Evolutionary conservation across 495 filamentous ascomycete species (phyloP), one percentile per base, ranked within the genome.

Genomic region (Letharia lupina): DNA sequence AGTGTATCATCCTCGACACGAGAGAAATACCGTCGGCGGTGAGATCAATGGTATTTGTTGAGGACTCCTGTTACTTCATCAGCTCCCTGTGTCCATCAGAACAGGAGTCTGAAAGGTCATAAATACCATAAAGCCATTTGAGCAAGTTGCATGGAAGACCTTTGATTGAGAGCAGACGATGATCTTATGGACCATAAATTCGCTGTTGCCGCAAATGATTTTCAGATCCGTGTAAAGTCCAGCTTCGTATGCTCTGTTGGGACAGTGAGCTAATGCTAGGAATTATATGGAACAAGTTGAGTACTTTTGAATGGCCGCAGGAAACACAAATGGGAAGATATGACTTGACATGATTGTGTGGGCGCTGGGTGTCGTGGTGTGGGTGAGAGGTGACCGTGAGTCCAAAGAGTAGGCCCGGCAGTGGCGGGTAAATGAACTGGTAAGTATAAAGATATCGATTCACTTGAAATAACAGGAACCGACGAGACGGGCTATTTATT

Each of bases 111-210:
- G 7, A 13, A 23, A 37, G 8, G 9, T 37, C 1, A 20, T 18
- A 37, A 16, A 2, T 37, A 35, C 54, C 3, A 1, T 28, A 13
- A 61, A 61, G 18, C 64, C 58, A 8, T 2, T 40, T 16, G 28
- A 23, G 64, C 64, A 66, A 16, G n/a, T 41, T 5, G 23, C 57
- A 2, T 48, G 11, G 15, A 66, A 60, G 37, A 66, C 20, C 5
- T 41, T 54, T n/a, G 62, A 54, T 42, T 63, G 62, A 11, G 45
- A 63, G 62, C 62, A 63, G 20, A 63, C 8, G 0, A 63, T 23
- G 20, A 63, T 23, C 13, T 63, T 63, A 35, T 63, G 62, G 2
- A 50, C 62, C 45, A 39, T 13, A 9, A 56, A 50, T 20, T 50
- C 48, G 0, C 12, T 28, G 2, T 23, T 33, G 47, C 48, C 20